Evolutionary conservation across 139 green algal species (phyloP).

Genomic region (Desmodesmus armatus): DNA sequence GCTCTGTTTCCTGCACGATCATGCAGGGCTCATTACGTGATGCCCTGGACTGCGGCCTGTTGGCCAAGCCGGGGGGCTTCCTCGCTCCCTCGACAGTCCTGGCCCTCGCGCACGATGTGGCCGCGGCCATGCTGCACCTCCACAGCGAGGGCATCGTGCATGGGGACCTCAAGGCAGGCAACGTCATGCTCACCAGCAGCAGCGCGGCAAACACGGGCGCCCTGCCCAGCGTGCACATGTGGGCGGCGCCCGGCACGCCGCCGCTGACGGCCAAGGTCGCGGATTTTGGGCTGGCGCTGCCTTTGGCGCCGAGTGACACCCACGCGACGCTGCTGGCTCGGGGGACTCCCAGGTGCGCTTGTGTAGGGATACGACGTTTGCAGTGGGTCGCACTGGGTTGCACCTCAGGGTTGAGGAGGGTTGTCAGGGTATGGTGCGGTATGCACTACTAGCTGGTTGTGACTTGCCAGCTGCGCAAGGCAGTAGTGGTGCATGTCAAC

Average conservation of each 20-base stretch:
- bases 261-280: conserved; percentile 37
- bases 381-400: too few relatives aligned
- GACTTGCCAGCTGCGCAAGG: too few relatives aligned
- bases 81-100: conserved; percentile 30
- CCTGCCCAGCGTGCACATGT: background rate
- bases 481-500: too few relatives aligned
- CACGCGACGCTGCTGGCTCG: conserved; percentile 29
- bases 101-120: conserved; percentile 51
- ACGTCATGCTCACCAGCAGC: conserved; percentile 34
- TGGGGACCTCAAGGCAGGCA: conserved; percentile 44
- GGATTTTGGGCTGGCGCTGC: conserved; percentile 44
- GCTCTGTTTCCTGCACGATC: too few relatives aligned
- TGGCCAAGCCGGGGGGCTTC: background rate
- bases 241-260: too few relatives aligned
- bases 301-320: conserved; percentile 21
- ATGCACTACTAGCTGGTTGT: background rate
- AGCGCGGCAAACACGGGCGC: background rate
- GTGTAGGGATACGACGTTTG: too few relatives aligned
- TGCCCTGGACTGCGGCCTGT: conserved; percentile 23
- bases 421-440: conserved; percentile 50
- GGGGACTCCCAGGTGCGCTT: too few relatives aligned
- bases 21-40: conserved; percentile 41
- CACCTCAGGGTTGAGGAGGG: conserved; percentile 58
- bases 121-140: conserved; percentile 56
- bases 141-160: conserved; percentile 64